These are phyloP conservation scores for Penicillium brevicompactum DNA, from an alignment of 2,329 filamentous ascomycete genomes.

Conservation along the genomic window DNA sequence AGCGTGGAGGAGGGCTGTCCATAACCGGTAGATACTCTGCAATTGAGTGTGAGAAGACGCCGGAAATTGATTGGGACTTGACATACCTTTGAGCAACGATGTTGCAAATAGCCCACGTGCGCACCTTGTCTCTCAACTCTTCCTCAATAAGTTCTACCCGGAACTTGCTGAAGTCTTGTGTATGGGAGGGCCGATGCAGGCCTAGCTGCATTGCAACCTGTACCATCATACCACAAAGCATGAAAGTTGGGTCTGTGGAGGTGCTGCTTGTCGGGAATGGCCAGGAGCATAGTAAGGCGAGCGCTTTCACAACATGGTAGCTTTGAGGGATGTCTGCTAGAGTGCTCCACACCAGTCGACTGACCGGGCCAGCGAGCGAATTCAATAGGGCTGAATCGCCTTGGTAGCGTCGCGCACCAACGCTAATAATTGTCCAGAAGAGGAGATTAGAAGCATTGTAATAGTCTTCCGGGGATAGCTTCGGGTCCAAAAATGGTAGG, in stretches of 20 bases:
- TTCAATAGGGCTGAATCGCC: slow-evolving; percentile 57
- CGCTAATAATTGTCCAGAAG: slow-evolving; percentile 68
- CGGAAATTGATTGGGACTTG: background rate
- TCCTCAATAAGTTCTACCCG: slow-evolving; percentile 59
- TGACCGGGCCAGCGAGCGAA: slow-evolving; percentile 55
- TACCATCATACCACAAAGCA: slow-evolving; percentile 67
- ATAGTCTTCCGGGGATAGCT: slow-evolving; percentile 58
- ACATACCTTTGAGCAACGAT: slow-evolving; percentile 66
- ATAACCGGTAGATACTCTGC: slow-evolving; percentile 67
- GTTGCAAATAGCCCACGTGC: slow-evolving; percentile 70
- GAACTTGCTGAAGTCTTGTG: slow-evolving; percentile 58
- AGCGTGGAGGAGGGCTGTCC: slow-evolving; percentile 65
- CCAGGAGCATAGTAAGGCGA: slow-evolving; percentile 67
- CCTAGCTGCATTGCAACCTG: slow-evolving; percentile 69
- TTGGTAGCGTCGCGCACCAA: slow-evolving; percentile 63
- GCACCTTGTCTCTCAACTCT: slow-evolving; percentile 64
- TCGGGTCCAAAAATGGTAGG: slow-evolving; percentile 62
- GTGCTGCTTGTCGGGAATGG: slow-evolving; percentile 66
- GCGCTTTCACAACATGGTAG: slow-evolving; percentile 65
- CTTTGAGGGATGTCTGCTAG: slow-evolving; percentile 63
- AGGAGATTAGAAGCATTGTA: slow-evolving; percentile 62
- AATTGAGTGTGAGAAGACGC: slow-evolving; percentile 3
- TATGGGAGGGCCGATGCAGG: slow-evolving; percentile 64
- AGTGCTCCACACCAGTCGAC: slow-evolving; percentile 63
- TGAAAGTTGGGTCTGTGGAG: slow-evolving; percentile 66